Percentiles rank a stretch among this genome's conserved stretches.
Evolutionary conservation across 2,329 filamentous ascomycete species (phyloP).

Genomic region (Rhinocladiella mackenziei): DNA sequence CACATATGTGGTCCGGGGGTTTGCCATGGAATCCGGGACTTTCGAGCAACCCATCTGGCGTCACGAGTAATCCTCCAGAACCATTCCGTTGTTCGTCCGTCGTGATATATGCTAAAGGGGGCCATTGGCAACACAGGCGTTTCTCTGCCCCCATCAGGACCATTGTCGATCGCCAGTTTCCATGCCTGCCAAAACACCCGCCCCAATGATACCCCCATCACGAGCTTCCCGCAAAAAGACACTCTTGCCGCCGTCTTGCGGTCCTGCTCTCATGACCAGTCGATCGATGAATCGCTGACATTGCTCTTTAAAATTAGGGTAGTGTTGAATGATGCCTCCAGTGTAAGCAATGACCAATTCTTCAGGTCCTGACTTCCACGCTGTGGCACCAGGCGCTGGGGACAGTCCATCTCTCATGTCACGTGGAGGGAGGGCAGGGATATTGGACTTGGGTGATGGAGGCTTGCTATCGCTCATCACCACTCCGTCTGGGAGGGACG

Average conservation of each 20-base stretch:
- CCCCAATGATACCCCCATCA: slow-evolving; percentile 54
- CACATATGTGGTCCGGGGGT: no score
- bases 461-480: slow-evolving; percentile 20
- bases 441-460: slow-evolving; percentile 18
- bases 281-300: slow-evolving; percentile 66
- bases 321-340: slow-evolving; percentile 74
- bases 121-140: not conserved
- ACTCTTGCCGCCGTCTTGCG: slow-evolving; percentile 45
- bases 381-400: slow-evolving; percentile 27
- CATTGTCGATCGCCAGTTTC: slow-evolving; percentile 24
- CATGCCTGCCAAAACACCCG: slow-evolving; percentile 53
- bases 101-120: no score
- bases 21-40: no score
- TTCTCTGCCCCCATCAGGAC: not conserved
- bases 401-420: slow-evolving; percentile 19
- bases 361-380: slow-evolving; percentile 39
- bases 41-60: no score
- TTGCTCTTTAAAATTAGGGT: slow-evolving; percentile 67
- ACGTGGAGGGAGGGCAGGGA: slow-evolving; percentile 7
- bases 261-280: slow-evolving; percentile 46
- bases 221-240: slow-evolving; percentile 51
- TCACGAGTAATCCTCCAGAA: no score
- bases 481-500: slow-evolving; percentile 15
- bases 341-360: slow-evolving; percentile 75
- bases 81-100: no score